Evolutionary conservation across 306 rosid species (phyloP), one percentile per base, ranked within the genome.

Genomic region (Glycine latifolia): DNA sequence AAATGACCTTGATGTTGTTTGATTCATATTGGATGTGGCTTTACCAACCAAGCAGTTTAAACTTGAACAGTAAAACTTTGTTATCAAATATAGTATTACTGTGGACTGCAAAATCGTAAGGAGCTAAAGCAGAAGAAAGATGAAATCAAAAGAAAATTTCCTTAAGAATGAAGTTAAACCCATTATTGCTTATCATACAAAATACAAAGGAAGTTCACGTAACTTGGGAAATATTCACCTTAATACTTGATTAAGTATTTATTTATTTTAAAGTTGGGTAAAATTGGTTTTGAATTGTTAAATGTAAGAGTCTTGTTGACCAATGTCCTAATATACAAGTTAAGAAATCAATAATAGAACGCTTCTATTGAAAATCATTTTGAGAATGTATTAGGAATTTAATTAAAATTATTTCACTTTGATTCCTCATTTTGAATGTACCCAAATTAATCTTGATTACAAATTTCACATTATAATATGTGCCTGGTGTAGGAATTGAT

Each of bases 51-150:
- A 59, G 44, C 47, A 17, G 26, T 8, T 46, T 46, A 26, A 60
- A 69, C 26, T 46, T 12, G 44, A 46, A 76, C 43, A 52, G 48
- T 31, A 12, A 59, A 2, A 54, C 15, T 16, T 37, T 10, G 17
- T 20, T 26, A 76, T 46, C 60, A 61, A 47, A 60, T 47, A 61
- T 46, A 61, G 71, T 59, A 17, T 3, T 6, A 20, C 0, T 17
- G 17, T 58, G 54, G 41, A 58, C 55, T 58, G 41, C 41, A 74
- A 56, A 74, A 55, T 44, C 79, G 17, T 43, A 13, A n/a, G 41
- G 49, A 20, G 44, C 41, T 37, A 16, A 39, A 73, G 14, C 17
- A 55, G 33, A 53, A 72, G 26, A 52, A 26, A 50, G 59, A 31
- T 72, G 66, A 73, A 54, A 54, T 41, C 10, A 37, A 53, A 72